These are phyloP conservation scores for Roridomyces roridus DNA, from an alignment of 768 basidiomycete species.

Conservation along the genomic window DNA sequence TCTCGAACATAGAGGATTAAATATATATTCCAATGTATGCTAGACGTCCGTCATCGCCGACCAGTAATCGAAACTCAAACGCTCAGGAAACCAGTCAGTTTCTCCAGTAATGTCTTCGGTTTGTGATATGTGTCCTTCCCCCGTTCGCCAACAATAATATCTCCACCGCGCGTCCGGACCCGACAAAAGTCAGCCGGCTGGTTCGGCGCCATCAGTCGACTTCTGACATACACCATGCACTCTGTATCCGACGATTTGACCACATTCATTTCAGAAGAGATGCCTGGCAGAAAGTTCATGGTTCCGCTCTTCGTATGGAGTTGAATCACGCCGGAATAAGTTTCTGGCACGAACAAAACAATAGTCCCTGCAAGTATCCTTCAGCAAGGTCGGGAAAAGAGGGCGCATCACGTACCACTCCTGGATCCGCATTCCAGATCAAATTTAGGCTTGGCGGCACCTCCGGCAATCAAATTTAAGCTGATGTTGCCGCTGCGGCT, in stretches of 20 bases:
- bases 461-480: constrained; percentile 20
- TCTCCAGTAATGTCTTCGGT: constrained; percentile 10
- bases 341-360: constrained; percentile 31
- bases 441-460: constrained; percentile 14
- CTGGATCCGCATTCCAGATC: constrained; percentile 21
- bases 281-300: constrained; percentile 40
- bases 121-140: constrained; percentile 19
- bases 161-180: constrained; percentile 11
- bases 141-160: constrained; percentile 18
- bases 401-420: neutral
- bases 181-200: constrained; percentile 22
- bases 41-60: no score
- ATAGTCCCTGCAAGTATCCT: constrained; percentile 11
- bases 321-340: constrained; percentile 44
- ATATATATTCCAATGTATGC: no score
- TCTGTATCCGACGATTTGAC: constrained; percentile 35
- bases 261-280: constrained; percentile 35
- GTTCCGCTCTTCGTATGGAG: constrained; percentile 39
- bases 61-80: neutral
- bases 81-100: constrained; percentile 9
- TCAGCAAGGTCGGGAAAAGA: neutral
- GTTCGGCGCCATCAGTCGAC: constrained; percentile 1
- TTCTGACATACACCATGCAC: constrained; percentile 16
- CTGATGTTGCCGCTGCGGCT: constrained; percentile 17
- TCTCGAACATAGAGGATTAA: no score